Conservation (phyloP, 495 filamentous ascomycete species). For the Podospora sp. region DNA sequence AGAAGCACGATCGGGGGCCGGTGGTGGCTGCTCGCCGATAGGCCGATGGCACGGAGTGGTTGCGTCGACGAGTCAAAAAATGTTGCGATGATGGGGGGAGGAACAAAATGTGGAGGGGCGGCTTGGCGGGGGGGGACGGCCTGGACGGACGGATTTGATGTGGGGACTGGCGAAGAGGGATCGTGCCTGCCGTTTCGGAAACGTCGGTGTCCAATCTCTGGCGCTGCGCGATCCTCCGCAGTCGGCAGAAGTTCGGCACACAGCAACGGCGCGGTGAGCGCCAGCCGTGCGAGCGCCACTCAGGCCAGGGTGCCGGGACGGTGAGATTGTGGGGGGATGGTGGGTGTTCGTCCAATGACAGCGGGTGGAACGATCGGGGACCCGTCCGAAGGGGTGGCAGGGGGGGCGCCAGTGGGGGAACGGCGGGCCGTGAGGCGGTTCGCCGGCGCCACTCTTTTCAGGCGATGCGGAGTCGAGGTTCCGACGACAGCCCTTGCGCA, state of each 20-base stretch:
- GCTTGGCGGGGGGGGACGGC: not conserved
- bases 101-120: not conserved
- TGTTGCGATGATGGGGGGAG: not conserved
- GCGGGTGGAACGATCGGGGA: not conserved
- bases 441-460: constrained; percentile 37
- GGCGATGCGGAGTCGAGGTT: constrained; percentile 43
- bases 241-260: not conserved
- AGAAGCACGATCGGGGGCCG: constrained; percentile 6
- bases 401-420: constrained; percentile 26
- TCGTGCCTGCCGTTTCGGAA: not conserved
- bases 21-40: constrained; percentile 6
- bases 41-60: not conserved
- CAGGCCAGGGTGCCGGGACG: not conserved
- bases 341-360: not conserved
- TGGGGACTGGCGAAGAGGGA: not conserved
- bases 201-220: not conserved
- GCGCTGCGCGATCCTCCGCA: not conserved
- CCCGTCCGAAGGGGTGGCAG: not conserved
- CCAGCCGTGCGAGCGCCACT: not conserved
- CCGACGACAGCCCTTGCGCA: constrained; percentile 23
- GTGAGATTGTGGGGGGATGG: not conserved
- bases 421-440: constrained; percentile 40
- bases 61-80: not conserved
- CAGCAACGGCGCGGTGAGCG: not conserved
- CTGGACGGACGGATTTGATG: not conserved